Conservation (phyloP, 495 filamentous ascomycete genomes). For the Talaromyces proteolyticus region DNA sequence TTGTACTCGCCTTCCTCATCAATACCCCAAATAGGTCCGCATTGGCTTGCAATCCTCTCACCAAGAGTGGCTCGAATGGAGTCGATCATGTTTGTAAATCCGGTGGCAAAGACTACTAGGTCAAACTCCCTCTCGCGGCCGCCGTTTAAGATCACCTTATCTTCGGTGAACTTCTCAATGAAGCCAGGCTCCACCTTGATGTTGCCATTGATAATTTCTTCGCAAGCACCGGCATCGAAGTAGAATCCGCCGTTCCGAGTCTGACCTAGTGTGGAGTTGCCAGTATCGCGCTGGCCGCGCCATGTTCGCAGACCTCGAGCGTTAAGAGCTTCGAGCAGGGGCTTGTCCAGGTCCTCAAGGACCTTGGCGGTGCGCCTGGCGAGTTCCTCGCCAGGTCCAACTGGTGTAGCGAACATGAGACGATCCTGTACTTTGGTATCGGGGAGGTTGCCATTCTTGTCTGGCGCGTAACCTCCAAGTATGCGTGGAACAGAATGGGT, state of each 20-base stretch:
- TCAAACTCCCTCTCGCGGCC: slow-evolving; percentile 58
- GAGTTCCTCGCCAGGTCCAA: no score
- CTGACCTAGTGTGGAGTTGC: slow-evolving; percentile 14
- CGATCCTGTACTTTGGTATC: no score
- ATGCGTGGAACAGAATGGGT: no score
- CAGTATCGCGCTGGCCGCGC: slow-evolving; percentile 20
- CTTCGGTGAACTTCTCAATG: slow-evolving; percentile 14
- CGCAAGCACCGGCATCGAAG: slow-evolving; percentile 58
- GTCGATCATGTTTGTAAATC: slow-evolving; percentile 50
- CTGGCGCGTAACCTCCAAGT: no score
- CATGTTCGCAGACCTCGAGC: slow-evolving; percentile 15
- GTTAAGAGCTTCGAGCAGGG: slow-evolving; percentile 13
- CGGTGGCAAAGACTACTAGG: slow-evolving; percentile 69
- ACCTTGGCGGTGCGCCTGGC: no score
- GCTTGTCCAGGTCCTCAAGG: no score
- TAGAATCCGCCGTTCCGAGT: slow-evolving; percentile 64
- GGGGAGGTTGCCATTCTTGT: no score
- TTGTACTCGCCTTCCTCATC: slow-evolving; percentile 66
- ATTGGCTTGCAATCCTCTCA: slow-evolving; percentile 50
- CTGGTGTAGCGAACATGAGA: no score
- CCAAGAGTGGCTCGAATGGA: slow-evolving; percentile 47
- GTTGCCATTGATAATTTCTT: slow-evolving; percentile 62
- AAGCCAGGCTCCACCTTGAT: slow-evolving; percentile 60
- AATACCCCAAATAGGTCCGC: slow-evolving; percentile 66
- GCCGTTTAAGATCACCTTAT: slow-evolving; percentile 48